Evolutionary conservation across 1,284 basidiomycete genomes (phyloP), one percentile per base, ranked within the genome.

Genomic region (Cystobasidium pallidum): DNA sequence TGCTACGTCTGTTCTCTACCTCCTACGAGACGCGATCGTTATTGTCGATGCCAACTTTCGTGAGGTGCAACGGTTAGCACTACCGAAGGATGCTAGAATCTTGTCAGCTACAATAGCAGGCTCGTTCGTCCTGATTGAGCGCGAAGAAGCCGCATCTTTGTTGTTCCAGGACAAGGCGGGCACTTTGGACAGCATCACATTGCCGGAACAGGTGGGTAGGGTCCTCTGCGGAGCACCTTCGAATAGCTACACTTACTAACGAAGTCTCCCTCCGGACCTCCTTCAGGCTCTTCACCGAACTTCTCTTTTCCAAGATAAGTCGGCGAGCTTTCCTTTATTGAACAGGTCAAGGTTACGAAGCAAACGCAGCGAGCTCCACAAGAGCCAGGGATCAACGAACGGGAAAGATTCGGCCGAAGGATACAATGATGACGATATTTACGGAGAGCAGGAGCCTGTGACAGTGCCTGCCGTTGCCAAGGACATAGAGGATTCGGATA

Each of bases 361-460:
- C 24, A 49, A 49, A 43, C 36, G 54, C 17, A 21, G 21, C 24
- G 41, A 41, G 21, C 24, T 68, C 6, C 61, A 32, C 28, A 70
- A 57, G 19, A 13, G 11, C 11, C 24, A 34, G 4, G 19, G 39
- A 0, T 28, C 30, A 3, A 26, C 58, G 7, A 28, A 3, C n/a
- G 36, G 39, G 26, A 32, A 36, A 1, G 30, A 19, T 26, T 17
- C 24, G 1, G 39, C 54, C 1, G 54, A 36, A 8, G 11, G n/a
- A n/a, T 36, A 30, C 61, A 54, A 64, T 19, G 68, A 71, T 28
- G 68, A 71, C 34, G 68, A 71, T 57, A 63, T 71, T 13, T 71
- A 71, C 28, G 68, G 68, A n/a, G 61, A 71, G 36, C 34, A 55
- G 15, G 26, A 28, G 7, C 24, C 19, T 13, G 21, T 11, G 15